Evolutionary conservation across 2,329 filamentous ascomycete species (phyloP).

Genomic region (Fusarium mundagurra): DNA sequence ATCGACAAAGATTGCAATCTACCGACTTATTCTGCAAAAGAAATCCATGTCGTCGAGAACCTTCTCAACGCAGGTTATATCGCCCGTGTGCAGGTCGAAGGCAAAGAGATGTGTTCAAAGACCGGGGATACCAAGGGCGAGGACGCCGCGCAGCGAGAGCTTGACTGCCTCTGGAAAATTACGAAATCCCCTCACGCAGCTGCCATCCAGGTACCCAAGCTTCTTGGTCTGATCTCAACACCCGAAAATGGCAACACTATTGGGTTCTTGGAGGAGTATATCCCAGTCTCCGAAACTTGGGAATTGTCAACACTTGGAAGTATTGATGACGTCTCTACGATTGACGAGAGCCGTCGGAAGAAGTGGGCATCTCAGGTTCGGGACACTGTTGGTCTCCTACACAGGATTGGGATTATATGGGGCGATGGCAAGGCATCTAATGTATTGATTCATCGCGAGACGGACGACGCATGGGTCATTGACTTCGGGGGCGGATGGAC

Average conservation of each 20-base stretch:
- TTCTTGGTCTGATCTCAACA: not conserved
- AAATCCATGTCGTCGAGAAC: not conserved
- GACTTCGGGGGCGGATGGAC: not conserved
- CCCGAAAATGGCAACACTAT: not conserved
- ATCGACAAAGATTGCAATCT: not conserved
- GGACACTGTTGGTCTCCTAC: not conserved
- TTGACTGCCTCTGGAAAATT: not conserved
- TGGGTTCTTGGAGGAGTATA: not conserved
- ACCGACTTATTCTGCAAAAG: not conserved
- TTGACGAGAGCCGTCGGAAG: not conserved
- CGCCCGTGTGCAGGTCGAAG: not conserved
- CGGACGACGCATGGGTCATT: not conserved
- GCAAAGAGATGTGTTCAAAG: not conserved
- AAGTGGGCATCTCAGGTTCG: not conserved
- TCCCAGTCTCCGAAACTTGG: not conserved
- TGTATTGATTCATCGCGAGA: not conserved
- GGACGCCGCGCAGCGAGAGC: not conserved
- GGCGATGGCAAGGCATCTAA: not conserved
- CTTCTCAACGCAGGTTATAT: not conserved
- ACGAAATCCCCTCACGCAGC: not conserved
- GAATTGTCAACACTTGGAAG: not conserved
- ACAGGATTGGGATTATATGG: not conserved
- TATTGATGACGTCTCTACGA: not conserved
- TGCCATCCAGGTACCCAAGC: not conserved
- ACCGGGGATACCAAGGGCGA: not conserved